Evolutionary conservation across 2,329 filamentous ascomycete genomes (phyloP), one percentile per base, ranked within the genome.

Genomic region (Hymenoscyphus infarciens): DNA sequence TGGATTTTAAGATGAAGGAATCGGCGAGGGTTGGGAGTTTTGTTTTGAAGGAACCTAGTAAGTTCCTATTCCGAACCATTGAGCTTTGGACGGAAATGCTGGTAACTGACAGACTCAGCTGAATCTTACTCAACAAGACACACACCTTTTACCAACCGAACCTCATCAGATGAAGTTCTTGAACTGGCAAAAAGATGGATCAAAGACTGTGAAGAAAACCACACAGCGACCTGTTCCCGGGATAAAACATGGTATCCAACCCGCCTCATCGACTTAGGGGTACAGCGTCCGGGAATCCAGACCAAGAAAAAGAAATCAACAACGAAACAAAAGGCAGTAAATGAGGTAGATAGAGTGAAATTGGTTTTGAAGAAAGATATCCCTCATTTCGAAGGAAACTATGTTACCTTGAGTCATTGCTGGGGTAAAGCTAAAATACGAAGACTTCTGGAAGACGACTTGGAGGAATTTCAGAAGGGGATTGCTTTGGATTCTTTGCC

Each of bases 361-460:
- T 33, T 39, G 16, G 15, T 35, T 39, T 39, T n/a, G 16, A 60
- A 54, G 27, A 19, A 53, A 25, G 5, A 19, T n/a, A 35, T 33
- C 10, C 19, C 39, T 35, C 3, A 45, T 10, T n/a, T 29, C n/a
- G 5, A 31, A 45, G 45, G 57, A 15, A 22, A 53, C 13, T 61
- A 61, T 31, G 60, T 61, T n/a, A 61, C 60, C 10, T 42, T 57
- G 6, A 61, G 60, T 22, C 60, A 61, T 54, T 61, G 60, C 35
- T 61, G 60, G 60, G 55, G 60, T 19, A 53, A 61, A 27, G 15
- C 13, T 5, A 35, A 45, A 4, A 52, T 33, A 11, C 8, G 25
- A 25, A 11, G 25, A 5, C 35, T 61, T 57, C n/a, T 15, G 3
- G 54, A 56, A 25, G 22, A 42, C 1, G 57, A 57, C 22, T 7